phyloP scores from a whole-genome alignment of 345 rosid genomes.

The Aquilaria yunnanensis region DNA sequence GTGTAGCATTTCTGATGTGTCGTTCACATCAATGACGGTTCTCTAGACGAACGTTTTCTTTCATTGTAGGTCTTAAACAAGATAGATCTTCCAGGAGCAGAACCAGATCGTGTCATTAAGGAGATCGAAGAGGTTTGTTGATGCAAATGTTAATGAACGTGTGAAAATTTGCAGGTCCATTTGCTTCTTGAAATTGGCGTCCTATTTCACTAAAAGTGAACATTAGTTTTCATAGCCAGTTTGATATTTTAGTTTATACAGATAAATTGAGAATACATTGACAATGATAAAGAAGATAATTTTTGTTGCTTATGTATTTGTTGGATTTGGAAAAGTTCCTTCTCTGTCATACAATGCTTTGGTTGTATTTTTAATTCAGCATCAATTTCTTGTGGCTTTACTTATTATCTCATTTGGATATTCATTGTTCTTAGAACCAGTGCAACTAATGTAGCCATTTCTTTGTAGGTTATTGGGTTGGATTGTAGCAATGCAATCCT shows the following conservation, averaged over 20 bases:
- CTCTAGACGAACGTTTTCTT: background rate
- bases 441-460: constrained; percentile 1
- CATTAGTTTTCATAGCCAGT: too few relatives aligned
- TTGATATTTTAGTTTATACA: too few relatives aligned
- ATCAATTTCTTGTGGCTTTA: constrained; percentile 10
- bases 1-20: background rate
- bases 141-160: constrained; percentile 8
- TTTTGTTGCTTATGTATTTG: too few relatives aligned
- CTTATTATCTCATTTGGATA: constrained; percentile 7
- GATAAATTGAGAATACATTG: too few relatives aligned
- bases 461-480: constrained; percentile 77
- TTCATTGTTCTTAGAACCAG: constrained; percentile 1
- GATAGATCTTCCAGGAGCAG: constrained; percentile 99
- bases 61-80: constrained; percentile 78
- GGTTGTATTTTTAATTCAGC: too few relatives aligned
- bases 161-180: background rate
- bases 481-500: constrained; percentile 89
- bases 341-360: too few relatives aligned
- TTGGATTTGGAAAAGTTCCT: too few relatives aligned
- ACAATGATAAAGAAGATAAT: too few relatives aligned
- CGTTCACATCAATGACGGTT: background rate
- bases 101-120: constrained; percentile 66
- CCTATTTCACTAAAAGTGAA: background rate
- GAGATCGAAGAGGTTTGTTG: constrained; percentile 98
- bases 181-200: constrained; percentile 5